Evolutionary conservation across 495 filamentous ascomycete species (phyloP), one percentile per base, ranked within the genome.

Genomic region (Lophium mytilinum): DNA sequence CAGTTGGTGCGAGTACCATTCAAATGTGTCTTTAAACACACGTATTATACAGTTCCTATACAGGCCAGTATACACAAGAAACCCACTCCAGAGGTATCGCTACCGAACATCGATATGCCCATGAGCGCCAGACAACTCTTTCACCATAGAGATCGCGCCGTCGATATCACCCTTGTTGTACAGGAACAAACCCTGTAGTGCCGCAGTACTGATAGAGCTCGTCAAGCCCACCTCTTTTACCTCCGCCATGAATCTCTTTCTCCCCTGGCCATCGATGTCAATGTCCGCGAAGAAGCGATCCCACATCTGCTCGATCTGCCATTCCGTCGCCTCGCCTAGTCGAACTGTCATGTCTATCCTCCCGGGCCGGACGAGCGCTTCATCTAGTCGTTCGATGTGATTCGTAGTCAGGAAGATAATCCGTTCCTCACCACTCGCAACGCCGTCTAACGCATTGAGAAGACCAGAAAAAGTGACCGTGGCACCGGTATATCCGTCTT

Each of bases 391-490:
- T 53, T 95, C 88, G 33, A 94, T 81, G 58, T 96, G 88, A 61
- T 98, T 98, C 18, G 93, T 98, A 5, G 93, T 98, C 50, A 98
- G 79, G 69, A 98, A 93, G 14, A 94, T 81, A 52, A 98, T 85
- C 14, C 93, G 79, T 71, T 97, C 90, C 64, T 98, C 93, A 2
- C 89, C 89, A 56, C 91, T 94, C n/a, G 91, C 90, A 8, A 96
- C 84, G 0, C 93, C 93, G 61, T 98, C 93, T 12, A 98, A 73
- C 0, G 94, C 90, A 71, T 98, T 98, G 56, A 98, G 71, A 50
- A 98, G 68, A 0, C 93, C 93, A 0, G 93, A 96, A 68, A 96
- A 96, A 0, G 93, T 98, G 45, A 98, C 93, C 21, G 90, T 96
- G 5, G 84, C 85, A 35, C 93, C 90, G 21, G 80, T 78, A 65